Evolutionary conservation across 2,329 filamentous ascomycete species (phyloP).

Genomic region (Ascochyta fabae): DNA sequence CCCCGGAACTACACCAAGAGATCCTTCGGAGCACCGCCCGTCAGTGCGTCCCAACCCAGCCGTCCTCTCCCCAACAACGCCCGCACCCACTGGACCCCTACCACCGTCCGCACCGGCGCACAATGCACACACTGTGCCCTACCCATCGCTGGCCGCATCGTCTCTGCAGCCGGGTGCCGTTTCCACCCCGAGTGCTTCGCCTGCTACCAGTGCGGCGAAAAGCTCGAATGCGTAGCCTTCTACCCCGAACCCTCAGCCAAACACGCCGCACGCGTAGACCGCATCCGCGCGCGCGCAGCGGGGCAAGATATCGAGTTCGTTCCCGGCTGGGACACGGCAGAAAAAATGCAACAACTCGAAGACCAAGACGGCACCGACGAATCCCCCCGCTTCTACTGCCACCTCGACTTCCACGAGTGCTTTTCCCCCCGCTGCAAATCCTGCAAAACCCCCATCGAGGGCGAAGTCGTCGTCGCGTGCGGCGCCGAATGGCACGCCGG

Average conservation of each 20-base stretch:
- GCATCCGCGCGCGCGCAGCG: slow-evolving; percentile 69
- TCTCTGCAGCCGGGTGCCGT: slow-evolving; percentile 79
- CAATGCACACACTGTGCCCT: slow-evolving; percentile 83
- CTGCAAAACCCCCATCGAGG: slow-evolving; percentile 95
- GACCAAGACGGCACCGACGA: slow-evolving; percentile 68
- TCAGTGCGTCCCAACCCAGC: not conserved
- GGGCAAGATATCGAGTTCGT: slow-evolving; percentile 56
- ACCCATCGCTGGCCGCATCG: slow-evolving; percentile 88
- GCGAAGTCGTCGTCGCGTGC: slow-evolving; percentile 91
- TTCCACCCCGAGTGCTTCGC: slow-evolving; percentile 95
- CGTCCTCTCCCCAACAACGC: slow-evolving; percentile 35
- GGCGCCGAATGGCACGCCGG: slow-evolving; percentile 96
- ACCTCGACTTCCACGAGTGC: slow-evolving; percentile 96
- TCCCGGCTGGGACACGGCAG: slow-evolving; percentile 55
- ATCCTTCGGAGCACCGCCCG: slow-evolving; percentile 10
- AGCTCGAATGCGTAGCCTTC: slow-evolving; percentile 93
- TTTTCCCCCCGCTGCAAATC: slow-evolving; percentile 93
- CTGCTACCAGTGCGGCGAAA: slow-evolving; percentile 85
- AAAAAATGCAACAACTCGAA: slow-evolving; percentile 65
- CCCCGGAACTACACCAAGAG: no score
- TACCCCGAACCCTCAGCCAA: slow-evolving; percentile 84
- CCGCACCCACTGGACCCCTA: slow-evolving; percentile 55
- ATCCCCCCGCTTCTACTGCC: slow-evolving; percentile 85
- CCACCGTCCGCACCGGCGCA: slow-evolving; percentile 64
- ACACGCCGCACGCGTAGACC: slow-evolving; percentile 73